Percentiles rank a stretch among this genome's conserved stretches.
Evolutionary conservation across 257 asterid species (phyloP).

Genomic region (Salvia hispanica): DNA sequence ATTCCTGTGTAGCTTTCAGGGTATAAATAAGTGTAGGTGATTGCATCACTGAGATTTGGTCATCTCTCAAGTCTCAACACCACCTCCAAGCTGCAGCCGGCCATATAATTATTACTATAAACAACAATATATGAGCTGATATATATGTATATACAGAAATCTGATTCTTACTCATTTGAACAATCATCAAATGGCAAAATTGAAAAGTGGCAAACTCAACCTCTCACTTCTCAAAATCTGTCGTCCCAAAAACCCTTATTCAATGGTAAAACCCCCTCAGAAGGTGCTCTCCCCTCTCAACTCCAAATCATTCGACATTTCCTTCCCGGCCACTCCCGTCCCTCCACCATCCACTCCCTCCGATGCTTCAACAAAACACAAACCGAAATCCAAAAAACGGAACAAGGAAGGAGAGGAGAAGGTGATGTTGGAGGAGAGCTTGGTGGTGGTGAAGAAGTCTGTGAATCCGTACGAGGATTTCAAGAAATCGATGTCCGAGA

Average conservation of each 20-base stretch:
- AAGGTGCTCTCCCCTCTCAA: slow-evolving; percentile 37
- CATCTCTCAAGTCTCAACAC: slow-evolving; percentile 27
- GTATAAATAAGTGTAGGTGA: neutral
- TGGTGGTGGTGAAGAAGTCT: slow-evolving; percentile 69
- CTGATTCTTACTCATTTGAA: neutral
- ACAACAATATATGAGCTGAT: neutral
- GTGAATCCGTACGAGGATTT: slow-evolving; percentile 73
- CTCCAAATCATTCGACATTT: slow-evolving; percentile 40
- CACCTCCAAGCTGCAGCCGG: slow-evolving; percentile 32
- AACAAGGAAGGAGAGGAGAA: slow-evolving; percentile 26
- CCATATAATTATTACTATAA: neutral
- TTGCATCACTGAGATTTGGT: slow-evolving; percentile 46
- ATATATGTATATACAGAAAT: neutral
- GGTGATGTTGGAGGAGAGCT: slow-evolving; percentile 45
- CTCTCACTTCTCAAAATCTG: slow-evolving; percentile 47
- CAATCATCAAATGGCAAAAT: slow-evolving; percentile 32
- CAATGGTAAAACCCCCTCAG: slow-evolving; percentile 40
- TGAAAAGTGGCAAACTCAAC: slow-evolving; percentile 26
- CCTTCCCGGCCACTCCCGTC: slow-evolving; percentile 46
- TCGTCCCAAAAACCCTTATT: slow-evolving; percentile 40
- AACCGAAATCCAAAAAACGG: slow-evolving; percentile 35
- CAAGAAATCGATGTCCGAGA: slow-evolving; percentile 80
- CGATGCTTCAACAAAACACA: no score
- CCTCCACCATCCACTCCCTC: slow-evolving; percentile 43
- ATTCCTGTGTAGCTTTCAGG: slow-evolving; percentile 42